Conservation (phyloP, 2,329 filamentous ascomycete genomes). For the Pyricularia grisea region DNA sequence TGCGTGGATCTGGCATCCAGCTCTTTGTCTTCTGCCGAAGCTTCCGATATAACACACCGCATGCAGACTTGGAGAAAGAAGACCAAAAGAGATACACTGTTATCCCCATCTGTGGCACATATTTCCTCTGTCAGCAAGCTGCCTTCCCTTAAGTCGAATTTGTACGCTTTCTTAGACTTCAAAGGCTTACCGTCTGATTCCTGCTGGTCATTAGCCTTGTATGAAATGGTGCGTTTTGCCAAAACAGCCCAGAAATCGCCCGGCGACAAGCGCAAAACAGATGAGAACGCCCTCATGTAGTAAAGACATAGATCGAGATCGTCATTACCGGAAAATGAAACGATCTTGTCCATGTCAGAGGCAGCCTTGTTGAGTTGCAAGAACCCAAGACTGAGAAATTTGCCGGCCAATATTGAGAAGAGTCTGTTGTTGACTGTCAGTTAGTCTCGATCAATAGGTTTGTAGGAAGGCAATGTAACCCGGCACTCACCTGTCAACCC, state of each 20-base stretch:
- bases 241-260: slow-evolving; percentile 63
- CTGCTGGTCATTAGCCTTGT: not conserved
- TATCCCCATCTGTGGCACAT: slow-evolving; percentile 32
- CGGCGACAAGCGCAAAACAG: slow-evolving; percentile 60
- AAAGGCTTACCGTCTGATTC: not conserved
- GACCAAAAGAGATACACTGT: slow-evolving; percentile 47
- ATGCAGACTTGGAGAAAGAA: slow-evolving; percentile 60
- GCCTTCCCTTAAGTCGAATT: not conserved
- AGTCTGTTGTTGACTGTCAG: slow-evolving; percentile 29
- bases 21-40: slow-evolving; percentile 23
- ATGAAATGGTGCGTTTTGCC: slow-evolving; percentile 47
- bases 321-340: slow-evolving; percentile 34
- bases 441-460: slow-evolving; percentile 12
- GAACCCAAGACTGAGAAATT: slow-evolving; percentile 46
- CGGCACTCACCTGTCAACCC: slow-evolving; percentile 48
- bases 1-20: slow-evolving; percentile 46
- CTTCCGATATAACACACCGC: slow-evolving; percentile 43
- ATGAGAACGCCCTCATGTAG: slow-evolving; percentile 64
- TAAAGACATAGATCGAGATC: slow-evolving; percentile 72
- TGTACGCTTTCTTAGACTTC: not conserved
- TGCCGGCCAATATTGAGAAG: slow-evolving; percentile 50
- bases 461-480: not conserved
- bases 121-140: not conserved
- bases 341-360: slow-evolving; percentile 21
- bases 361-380: slow-evolving; percentile 25